phyloP scores from a whole-genome alignment of 345 rosid species.

The Hibiscus tridactylites region DNA sequence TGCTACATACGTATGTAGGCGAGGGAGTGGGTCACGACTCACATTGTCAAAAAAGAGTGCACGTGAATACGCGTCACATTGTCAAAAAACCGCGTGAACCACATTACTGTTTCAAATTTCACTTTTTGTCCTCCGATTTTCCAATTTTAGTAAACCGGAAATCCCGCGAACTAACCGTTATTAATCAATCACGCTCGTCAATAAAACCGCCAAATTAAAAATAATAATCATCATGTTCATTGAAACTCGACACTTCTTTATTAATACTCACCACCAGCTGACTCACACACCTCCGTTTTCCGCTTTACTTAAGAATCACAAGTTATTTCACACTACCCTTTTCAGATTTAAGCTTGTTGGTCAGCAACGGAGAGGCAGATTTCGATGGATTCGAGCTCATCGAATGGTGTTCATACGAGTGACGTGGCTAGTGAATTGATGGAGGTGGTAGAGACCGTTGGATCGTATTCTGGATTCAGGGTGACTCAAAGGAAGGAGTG shows the following conservation, averaged over 20 bases:
- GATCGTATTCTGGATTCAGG: slow-evolving; percentile 33
- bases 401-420: slow-evolving; percentile 12
- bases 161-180: slow-evolving; percentile 19
- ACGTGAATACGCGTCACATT: slow-evolving; percentile 36
- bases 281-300: neutral
- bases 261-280: neutral
- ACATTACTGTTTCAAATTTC: slow-evolving; percentile 14
- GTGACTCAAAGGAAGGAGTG: slow-evolving; percentile 51
- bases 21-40: neutral
- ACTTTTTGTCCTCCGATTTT: neutral
- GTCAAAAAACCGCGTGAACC: slow-evolving; percentile 39
- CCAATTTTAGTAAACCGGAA: slow-evolving; percentile 1
- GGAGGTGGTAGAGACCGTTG: slow-evolving; percentile 33
- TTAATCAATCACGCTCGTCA: neutral
- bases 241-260: neutral
- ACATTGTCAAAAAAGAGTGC: neutral
- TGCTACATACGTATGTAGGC: too few species aligned
- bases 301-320: neutral
- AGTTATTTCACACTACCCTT: neutral
- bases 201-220: neutral
- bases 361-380: slow-evolving; percentile 19
- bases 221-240: neutral
- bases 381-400: slow-evolving; percentile 21
- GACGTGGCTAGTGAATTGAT: slow-evolving; percentile 28
- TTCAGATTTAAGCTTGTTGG: neutral